Percentiles rank a stretch among this genome's conserved stretches.
Evolutionary conservation across 1,284 basidiomycete species (phyloP).

Genomic region (Ceratobasidium sp.): DNA sequence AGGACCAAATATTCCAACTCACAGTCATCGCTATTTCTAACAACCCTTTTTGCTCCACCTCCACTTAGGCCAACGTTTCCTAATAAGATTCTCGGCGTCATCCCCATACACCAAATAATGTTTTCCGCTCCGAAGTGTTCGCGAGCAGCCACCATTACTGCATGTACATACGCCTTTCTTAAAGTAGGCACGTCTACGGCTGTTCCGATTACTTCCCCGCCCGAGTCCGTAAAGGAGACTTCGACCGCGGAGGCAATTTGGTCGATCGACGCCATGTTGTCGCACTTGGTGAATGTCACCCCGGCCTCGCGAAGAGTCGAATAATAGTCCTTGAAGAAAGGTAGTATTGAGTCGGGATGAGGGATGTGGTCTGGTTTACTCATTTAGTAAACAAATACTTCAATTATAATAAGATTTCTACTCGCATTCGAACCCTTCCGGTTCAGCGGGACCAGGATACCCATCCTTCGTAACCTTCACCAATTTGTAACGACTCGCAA

Average conservation of each 20-base stretch:
- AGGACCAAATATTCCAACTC: neutral
- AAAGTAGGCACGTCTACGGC: constrained; percentile 36
- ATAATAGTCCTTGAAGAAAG: constrained; percentile 45
- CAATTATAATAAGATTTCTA: neutral
- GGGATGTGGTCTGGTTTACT: constrained; percentile 40
- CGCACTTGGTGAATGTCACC: constrained; percentile 44
- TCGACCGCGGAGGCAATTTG: constrained; percentile 41
- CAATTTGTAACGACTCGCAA: constrained; percentile 40
- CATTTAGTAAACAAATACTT: neutral
- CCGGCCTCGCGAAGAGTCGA: constrained; percentile 31
- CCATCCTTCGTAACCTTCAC: constrained; percentile 46
- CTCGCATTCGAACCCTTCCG: constrained; percentile 41
- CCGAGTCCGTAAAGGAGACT: constrained; percentile 8
- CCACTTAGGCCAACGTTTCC: constrained; percentile 39
- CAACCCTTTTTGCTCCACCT: constrained; percentile 14
- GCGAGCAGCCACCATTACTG: constrained; percentile 37
- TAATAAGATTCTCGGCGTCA: constrained; percentile 43
- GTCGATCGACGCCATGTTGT: constrained; percentile 46
- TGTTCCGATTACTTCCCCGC: constrained; percentile 33
- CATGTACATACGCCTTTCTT: constrained; percentile 37
- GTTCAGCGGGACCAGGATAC: constrained; percentile 44
- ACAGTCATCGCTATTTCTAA: constrained; percentile 44
- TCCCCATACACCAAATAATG: constrained; percentile 45
- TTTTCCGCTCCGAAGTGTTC: constrained; percentile 41
- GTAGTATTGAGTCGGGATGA: constrained; percentile 40